Evolutionary conservation across 2,329 filamentous ascomycete genomes (phyloP), one percentile per base, ranked within the genome.

Genomic region (Chaetomiaceae sp.): DNA sequence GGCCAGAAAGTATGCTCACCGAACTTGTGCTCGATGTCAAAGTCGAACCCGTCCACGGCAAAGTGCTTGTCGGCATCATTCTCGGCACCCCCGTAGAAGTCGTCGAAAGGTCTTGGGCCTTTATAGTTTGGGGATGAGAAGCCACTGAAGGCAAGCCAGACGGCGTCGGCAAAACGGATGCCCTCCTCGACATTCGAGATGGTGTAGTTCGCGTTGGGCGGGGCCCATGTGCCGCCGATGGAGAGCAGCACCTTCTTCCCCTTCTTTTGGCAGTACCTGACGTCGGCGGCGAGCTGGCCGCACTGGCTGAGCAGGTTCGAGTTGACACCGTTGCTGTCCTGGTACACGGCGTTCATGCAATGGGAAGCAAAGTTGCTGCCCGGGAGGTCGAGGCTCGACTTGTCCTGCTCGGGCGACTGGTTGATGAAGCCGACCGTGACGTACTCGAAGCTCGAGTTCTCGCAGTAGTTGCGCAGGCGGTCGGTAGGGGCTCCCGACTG

Each of bases 201-300:
- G 14, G 64, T 63, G 59, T 74, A 74, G 65, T 71, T 64, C 54
- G 62, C 64, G 22, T 14, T 40, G 17, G 47, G 27, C 19, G 48
- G 22, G 6, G 54, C 54, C 44, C 59, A 69, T 11, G 58, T 78
- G 37, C 84, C 83, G 40, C 84, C 84, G 43, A 87, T 75, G 12
- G 83, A 86, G 23, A 87, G 72, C 38, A 86, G 68, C 48, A 87
- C 77, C 57, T 82, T 85, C 69, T 85, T 86, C 51, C 77, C 77
- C 52, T 77, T 68, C 4, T 65, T 58, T 64, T 85, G 82, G 66
- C 83, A 87, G 25, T 72, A 62, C 40, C 65, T 58, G 50, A 72
- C 66, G 33, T 71, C 71, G 17, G 60, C 59, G 15, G 65, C 64
- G 47, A 73, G 67, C 45, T 54, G 55, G 15, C 62, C 65, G 57